Evolutionary conservation across 2,329 filamentous ascomycete genomes (phyloP).

Genomic region (Microsporum ferrugineum): DNA sequence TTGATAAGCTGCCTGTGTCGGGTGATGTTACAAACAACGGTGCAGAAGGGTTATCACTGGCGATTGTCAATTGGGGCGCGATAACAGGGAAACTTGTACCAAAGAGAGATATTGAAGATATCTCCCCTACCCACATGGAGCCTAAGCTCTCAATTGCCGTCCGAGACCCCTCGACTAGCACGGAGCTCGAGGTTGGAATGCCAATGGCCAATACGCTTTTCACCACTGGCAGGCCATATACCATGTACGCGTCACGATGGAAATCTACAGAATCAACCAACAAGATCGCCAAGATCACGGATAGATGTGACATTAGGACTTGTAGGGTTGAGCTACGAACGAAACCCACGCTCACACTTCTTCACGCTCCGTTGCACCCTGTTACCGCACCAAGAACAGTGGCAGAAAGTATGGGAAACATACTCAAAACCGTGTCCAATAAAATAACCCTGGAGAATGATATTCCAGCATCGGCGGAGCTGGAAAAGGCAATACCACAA

Average conservation of each 20-base stretch:
- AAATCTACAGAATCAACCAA: not conserved
- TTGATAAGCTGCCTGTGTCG: constrained; percentile 27
- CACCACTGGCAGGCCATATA: constrained; percentile 32
- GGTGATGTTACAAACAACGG: constrained; percentile 12
- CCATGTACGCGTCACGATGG: constrained; percentile 30
- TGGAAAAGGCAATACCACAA: constrained; percentile 31
- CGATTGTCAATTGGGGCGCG: constrained; percentile 19
- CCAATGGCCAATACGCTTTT: constrained; percentile 35
- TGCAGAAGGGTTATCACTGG: constrained; percentile 27
- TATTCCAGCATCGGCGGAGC: constrained; percentile 29
- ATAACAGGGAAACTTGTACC: constrained; percentile 23
- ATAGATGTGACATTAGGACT: constrained; percentile 22
- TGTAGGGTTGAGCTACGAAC: constrained; percentile 21
- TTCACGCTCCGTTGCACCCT: constrained; percentile 27
- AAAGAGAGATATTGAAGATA: constrained; percentile 21
- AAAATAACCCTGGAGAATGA: constrained; percentile 20
- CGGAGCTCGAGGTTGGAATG: constrained; percentile 24
- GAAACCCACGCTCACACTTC: constrained; percentile 13
- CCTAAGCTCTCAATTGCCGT: constrained; percentile 24
- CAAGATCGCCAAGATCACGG: constrained; percentile 17
- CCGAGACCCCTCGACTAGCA: constrained; percentile 8
- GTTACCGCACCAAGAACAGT: constrained; percentile 29
- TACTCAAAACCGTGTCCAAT: constrained; percentile 31
- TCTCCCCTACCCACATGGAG: constrained; percentile 21
- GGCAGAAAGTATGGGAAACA: constrained; percentile 34